A percentile compares a stretch with the other conserved stretches of the same genome.
These are phyloP conservation scores for Aspergillus egyptiacus DNA, from an alignment of 495 filamentous ascomycete species.

Conservation along the genomic window DNA sequence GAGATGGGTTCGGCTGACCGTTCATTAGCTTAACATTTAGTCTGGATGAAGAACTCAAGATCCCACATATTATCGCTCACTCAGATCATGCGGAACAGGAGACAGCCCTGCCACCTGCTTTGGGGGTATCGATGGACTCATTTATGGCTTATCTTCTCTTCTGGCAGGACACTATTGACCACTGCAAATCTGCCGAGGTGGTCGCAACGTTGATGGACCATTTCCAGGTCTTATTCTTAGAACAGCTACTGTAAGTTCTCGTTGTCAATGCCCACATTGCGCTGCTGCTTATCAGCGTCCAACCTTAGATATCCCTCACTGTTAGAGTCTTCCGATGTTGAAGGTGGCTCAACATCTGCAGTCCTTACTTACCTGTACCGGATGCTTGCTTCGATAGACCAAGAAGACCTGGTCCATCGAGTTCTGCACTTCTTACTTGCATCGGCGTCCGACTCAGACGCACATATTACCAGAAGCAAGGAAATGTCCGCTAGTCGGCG, in stretches of 20 bases:
- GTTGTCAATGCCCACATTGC: not conserved
- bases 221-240: conserved; percentile 93
- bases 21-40: conserved; percentile 31
- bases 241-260: conserved; percentile 74
- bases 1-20: not conserved
- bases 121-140: conserved; percentile 77
- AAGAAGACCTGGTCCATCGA: conserved; percentile 86
- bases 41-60: conserved; percentile 46
- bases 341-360: conserved; percentile 92
- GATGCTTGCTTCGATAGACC: conserved; percentile 83
- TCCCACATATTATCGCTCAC: conserved; percentile 76
- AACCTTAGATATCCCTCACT: conserved; percentile 78
- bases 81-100: conserved; percentile 63
- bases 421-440: conserved; percentile 91
- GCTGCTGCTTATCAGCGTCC: not conserved
- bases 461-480: conserved; percentile 36
- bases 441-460: conserved; percentile 46
- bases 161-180: conserved; percentile 96
- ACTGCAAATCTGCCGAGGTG: conserved; percentile 86
- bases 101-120: conserved; percentile 41
- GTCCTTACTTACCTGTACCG: conserved; percentile 90
- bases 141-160: conserved; percentile 93
- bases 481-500: conserved; percentile 61
- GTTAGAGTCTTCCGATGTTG: conserved; percentile 90
- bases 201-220: conserved; percentile 91